Evolutionary conservation across 768 basidiomycete species (phyloP).

Genomic region (Gyrodon lividus): DNA sequence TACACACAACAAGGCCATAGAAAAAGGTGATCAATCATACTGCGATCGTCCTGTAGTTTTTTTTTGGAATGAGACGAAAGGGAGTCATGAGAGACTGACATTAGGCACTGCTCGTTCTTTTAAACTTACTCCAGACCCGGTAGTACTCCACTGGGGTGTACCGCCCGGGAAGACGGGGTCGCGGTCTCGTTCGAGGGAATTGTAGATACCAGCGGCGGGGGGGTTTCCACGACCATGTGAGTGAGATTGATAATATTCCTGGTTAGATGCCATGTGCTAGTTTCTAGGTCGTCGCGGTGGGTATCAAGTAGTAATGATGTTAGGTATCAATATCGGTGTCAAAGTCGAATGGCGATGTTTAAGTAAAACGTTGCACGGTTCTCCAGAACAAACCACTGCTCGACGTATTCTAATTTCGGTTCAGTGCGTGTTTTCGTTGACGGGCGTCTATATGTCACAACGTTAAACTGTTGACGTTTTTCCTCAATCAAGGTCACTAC

Average conservation of each 20-base stretch:
- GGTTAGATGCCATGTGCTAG: conserved; percentile 21
- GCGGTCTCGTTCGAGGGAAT: conserved; percentile 26
- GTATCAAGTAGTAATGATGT: conserved; percentile 5
- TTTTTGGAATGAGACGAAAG: conserved; percentile 2
- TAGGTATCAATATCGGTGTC: not conserved
- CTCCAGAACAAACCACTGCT: too few species aligned
- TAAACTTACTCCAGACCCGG: conserved; percentile 17
- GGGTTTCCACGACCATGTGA: conserved; percentile 16
- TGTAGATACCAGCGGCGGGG: conserved; percentile 1
- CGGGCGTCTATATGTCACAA: too few species aligned
- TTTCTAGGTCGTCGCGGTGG: conserved; percentile 12
- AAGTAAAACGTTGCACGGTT: too few species aligned
- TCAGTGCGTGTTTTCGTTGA: too few species aligned
- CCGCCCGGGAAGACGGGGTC: conserved; percentile 28
- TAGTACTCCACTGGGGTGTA: conserved; percentile 23
- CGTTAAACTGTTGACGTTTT: too few species aligned
- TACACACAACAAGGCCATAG: conserved; percentile 10
- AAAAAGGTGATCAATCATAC: conserved; percentile 25
- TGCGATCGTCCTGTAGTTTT: conserved; percentile 19
- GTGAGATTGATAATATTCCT: conserved; percentile 22
- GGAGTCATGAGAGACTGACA: conserved; percentile 30
- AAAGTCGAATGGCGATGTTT: not conserved
- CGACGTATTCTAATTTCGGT: too few species aligned
- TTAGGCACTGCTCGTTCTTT: conserved; percentile 31
- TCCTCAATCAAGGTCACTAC: too few species aligned